A percentile compares a stretch with the other conserved stretches of the same genome.
These are phyloP conservation scores for Ceriops decandra DNA, from an alignment of 345 rosid species.

Conservation along the genomic window DNA sequence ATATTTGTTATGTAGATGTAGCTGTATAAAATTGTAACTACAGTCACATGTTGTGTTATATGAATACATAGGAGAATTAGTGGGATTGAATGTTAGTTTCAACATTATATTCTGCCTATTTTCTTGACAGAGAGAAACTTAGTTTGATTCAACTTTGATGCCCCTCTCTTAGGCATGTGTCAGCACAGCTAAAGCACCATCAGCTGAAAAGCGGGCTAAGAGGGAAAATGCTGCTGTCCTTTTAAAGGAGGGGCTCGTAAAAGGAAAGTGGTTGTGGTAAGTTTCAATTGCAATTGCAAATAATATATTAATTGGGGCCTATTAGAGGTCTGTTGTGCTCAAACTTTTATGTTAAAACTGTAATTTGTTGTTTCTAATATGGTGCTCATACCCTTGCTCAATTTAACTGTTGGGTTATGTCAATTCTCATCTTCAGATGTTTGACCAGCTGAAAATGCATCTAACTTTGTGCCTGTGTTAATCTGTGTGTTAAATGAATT, in stretches of 20 bases:
- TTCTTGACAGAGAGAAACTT: background rate
- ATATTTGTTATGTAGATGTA: background rate
- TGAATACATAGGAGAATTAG: background rate
- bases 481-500: background rate
- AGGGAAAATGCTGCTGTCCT: conserved; percentile 54
- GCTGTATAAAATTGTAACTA: background rate
- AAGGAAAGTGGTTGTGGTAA: conserved; percentile 95
- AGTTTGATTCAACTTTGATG: background rate
- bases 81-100: background rate
- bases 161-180: conserved; percentile 48
- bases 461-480: background rate
- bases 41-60: background rate
- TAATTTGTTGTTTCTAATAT: background rate
- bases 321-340: background rate
- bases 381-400: background rate
- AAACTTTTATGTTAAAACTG: background rate
- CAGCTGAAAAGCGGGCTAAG: conserved; percentile 58
- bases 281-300: conserved; percentile 13
- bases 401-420: background rate
- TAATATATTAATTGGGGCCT: background rate
- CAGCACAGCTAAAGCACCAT: conserved; percentile 39
- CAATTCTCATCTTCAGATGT: background rate
- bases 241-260: conserved; percentile 64
- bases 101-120: background rate
- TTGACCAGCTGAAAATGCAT: background rate